Evolutionary conservation across 176 grass and related monocot genomes (phyloP).

Genomic region (Triticum turgidum): DNA sequence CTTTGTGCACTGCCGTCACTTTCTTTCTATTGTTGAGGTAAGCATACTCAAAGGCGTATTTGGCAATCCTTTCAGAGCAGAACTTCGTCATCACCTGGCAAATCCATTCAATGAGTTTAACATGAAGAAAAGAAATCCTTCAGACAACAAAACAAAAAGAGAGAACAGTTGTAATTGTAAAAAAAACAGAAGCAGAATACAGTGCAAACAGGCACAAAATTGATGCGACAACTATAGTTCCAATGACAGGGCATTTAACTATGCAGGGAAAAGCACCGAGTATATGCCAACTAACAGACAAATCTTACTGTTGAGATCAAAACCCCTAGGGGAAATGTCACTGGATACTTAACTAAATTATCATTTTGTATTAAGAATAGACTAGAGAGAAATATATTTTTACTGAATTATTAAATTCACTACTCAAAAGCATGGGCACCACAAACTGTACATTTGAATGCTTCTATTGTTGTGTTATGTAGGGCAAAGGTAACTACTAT

Average conservation of each 20-base stretch:
- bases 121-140: not conserved
- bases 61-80: constrained; percentile 97
- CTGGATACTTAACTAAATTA: not conserved
- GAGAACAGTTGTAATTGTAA: not conserved
- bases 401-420: not conserved
- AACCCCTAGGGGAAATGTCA: not conserved
- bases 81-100: constrained; percentile 97
- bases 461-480: not conserved
- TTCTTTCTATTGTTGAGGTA: constrained; percentile 99
- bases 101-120: constrained; percentile 35
- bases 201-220: not conserved
- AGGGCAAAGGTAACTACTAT: not conserved
- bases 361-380: not conserved
- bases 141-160: not conserved
- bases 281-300: not conserved
- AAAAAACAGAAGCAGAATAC: not conserved
- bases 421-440: not conserved
- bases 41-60: constrained; percentile 99
- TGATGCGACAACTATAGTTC: not conserved
- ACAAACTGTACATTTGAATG: not conserved
- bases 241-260: not conserved
- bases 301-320: not conserved
- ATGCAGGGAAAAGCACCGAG: not conserved
- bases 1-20: constrained; percentile 96
- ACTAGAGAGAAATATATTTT: not conserved